Evolutionary conservation across 331 rosid species (phyloP).

Genomic region (Quercus phellos): DNA sequence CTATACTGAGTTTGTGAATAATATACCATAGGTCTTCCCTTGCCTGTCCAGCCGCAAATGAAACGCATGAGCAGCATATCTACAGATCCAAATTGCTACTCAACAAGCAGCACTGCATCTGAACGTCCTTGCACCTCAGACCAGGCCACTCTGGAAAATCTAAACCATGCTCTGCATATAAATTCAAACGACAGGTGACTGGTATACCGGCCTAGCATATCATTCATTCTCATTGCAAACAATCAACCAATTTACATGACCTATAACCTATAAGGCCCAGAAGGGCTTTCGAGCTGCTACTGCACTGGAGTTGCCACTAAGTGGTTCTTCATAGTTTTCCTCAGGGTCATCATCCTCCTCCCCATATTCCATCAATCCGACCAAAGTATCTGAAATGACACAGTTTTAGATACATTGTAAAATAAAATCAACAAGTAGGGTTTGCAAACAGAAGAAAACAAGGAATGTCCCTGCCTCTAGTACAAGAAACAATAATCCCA

Average conservation of each 20-base stretch:
- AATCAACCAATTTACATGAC: constrained; percentile 6
- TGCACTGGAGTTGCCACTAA: constrained; percentile 18
- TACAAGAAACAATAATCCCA: constrained; percentile 2
- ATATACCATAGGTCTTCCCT: constrained; percentile 15
- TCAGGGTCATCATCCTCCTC: constrained; percentile 84
- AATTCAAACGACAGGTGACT: not conserved
- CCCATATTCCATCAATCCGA: constrained; percentile 93
- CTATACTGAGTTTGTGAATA: constrained; percentile 8
- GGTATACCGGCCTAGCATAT: constrained; percentile 19
- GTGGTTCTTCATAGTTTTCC: constrained; percentile 43
- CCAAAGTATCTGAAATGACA: constrained; percentile 66
- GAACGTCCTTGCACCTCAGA: constrained; percentile 17
- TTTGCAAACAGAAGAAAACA: not conserved
- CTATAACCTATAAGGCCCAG: constrained; percentile 66
- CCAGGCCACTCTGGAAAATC: not conserved
- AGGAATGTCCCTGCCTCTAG: not conserved
- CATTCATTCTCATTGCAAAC: not conserved
- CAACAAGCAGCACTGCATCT: constrained; percentile 12
- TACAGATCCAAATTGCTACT: constrained; percentile 11
- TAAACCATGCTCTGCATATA: constrained; percentile 8
- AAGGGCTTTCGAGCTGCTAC: constrained; percentile 63
- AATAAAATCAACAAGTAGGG: not conserved
- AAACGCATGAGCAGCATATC: not conserved
- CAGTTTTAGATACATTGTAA: not conserved
- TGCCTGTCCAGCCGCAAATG: constrained; percentile 1